A percentile compares a stretch with the other conserved stretches of the same genome.
phyloP scores from a whole-genome alignment of 352 stramenopile genomes.

The Saprolegnia diclina region DNA sequence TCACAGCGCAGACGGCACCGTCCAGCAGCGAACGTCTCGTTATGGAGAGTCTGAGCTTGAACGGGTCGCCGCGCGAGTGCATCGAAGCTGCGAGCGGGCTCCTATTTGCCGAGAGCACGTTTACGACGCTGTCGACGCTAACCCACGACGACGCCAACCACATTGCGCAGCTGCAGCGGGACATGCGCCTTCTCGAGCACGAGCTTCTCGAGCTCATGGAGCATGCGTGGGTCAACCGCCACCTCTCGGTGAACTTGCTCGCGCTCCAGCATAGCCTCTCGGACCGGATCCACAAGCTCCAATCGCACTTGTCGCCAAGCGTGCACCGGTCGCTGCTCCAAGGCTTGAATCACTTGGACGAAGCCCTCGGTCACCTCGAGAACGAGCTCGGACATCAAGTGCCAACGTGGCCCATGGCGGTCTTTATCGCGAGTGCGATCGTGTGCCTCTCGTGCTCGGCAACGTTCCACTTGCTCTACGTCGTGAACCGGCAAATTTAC shows the following conservation, averaged over 20 bases:
- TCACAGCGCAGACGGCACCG: constrained; percentile 24
- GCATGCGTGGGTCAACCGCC: constrained; percentile 19
- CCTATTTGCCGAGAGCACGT: constrained; percentile 4
- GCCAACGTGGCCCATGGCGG: constrained; percentile 78
- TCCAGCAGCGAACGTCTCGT: not conserved
- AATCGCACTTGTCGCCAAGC: not conserved
- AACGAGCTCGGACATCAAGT: constrained; percentile 45
- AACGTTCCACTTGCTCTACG: constrained; percentile 81
- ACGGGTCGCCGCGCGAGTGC: constrained; percentile 13
- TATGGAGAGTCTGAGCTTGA: constrained; percentile 12
- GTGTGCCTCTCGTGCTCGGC: constrained; percentile 75
- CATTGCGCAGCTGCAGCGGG: not conserved
- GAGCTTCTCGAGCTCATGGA: constrained; percentile 13
- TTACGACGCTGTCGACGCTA: not conserved
- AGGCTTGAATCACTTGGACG: constrained; percentile 10
- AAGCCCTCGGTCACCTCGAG: constrained; percentile 5
- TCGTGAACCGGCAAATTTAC: constrained; percentile 65
- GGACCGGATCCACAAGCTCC: not conserved
- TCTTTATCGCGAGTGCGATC: constrained; percentile 78
- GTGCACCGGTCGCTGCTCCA: constrained; percentile 11
- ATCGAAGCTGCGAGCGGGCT: constrained; percentile 9
- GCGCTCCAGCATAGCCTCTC: constrained; percentile 10
- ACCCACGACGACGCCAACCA: not conserved
- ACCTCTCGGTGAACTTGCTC: not conserved
- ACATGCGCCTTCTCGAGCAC: constrained; percentile 16